Evolutionary conservation across 768 basidiomycete genomes (phyloP), one percentile per base, ranked within the genome.

Genomic region (Auriscalpium microsporum): DNA sequence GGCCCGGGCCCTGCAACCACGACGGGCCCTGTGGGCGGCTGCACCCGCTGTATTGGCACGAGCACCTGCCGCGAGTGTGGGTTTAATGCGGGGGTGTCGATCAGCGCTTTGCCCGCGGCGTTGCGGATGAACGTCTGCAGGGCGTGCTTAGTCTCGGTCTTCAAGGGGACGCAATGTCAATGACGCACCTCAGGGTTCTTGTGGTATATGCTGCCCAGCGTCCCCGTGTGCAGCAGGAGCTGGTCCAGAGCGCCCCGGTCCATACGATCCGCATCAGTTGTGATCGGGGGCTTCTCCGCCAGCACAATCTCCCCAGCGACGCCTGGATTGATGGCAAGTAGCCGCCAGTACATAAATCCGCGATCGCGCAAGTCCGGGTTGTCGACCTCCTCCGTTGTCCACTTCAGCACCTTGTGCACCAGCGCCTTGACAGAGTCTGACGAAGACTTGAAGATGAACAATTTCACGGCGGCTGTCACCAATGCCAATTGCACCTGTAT

Each of bases 331-430:
- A 93, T 86, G 9, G 95, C 94, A 46, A 98, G 79, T 72, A 99
- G 78, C 40, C 96, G 84, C 96, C 96, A 99, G 72, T 98, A 99
- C 89, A 99, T 98, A 75, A 94, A 98, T 3, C 96, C 96, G 58
- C 96, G 78, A 70, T 99, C 96, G 36, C 96, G 81, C 19, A 99
- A 76, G 74, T 99, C 96, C 8, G 96, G 96, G 66, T 99, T 99
- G 68, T 99, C 96, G 53, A 96, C 84, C 62, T 96, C 90, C 68
- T 99, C 95, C 8, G 96, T 99, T 11, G 93, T 86, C 86, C 91
- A 92, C 67, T 98, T 97, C 45, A 99, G 76, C 7, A 98, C 89
- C 66, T 94, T 96, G 67, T 93, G 91, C 9, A 98, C 89, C 8
- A 98, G 77, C 52, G 88, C 84, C 66, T 96, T 94, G 7, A 88